Evolutionary conservation across 805 yeast species (phyloP).

Genomic region (Candida chilensis): DNA sequence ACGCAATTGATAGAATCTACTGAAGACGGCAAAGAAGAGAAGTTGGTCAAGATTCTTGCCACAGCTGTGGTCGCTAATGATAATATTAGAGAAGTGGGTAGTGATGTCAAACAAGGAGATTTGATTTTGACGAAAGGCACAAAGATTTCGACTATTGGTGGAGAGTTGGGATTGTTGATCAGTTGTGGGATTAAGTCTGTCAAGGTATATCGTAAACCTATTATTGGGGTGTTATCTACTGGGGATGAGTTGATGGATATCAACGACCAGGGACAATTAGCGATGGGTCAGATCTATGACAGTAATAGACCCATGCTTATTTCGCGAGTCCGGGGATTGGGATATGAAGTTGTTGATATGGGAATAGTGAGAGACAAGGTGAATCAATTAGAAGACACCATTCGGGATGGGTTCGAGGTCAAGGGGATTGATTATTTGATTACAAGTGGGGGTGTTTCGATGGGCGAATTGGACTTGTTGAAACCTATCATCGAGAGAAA

Average conservation of each 20-base stretch:
- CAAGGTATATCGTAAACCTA: conserved; percentile 29
- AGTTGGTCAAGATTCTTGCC: conserved; percentile 27
- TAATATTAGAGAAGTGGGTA: conserved; percentile 37
- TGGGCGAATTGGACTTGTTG: conserved; percentile 46
- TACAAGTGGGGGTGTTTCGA: conserved; percentile 51
- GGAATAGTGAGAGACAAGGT: conserved; percentile 40
- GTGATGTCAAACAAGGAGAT: conserved; percentile 31
- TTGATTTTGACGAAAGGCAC: conserved; percentile 25
- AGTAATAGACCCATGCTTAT: conserved; percentile 39
- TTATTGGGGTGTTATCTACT: conserved; percentile 38
- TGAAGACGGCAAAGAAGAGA: conserved; percentile 31
- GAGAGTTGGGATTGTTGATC: conserved; percentile 39
- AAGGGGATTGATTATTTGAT: conserved; percentile 28
- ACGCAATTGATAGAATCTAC: conserved; percentile 24
- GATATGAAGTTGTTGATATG: conserved; percentile 30
- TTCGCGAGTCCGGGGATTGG: conserved; percentile 19
- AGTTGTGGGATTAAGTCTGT: conserved; percentile 32
- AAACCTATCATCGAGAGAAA: conserved; percentile 36
- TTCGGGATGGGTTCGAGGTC: conserved; percentile 13
- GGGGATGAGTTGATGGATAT: conserved; percentile 41
- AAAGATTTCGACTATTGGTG: conserved; percentile 29
- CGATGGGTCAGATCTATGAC: conserved; percentile 36
- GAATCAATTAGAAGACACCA: conserved; percentile 10
- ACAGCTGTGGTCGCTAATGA: conserved; percentile 26
- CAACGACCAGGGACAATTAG: conserved; percentile 1